Evolutionary conservation across 1,139 yeast species (phyloP).

Genomic region (Lodderomyces elongisporus): DNA sequence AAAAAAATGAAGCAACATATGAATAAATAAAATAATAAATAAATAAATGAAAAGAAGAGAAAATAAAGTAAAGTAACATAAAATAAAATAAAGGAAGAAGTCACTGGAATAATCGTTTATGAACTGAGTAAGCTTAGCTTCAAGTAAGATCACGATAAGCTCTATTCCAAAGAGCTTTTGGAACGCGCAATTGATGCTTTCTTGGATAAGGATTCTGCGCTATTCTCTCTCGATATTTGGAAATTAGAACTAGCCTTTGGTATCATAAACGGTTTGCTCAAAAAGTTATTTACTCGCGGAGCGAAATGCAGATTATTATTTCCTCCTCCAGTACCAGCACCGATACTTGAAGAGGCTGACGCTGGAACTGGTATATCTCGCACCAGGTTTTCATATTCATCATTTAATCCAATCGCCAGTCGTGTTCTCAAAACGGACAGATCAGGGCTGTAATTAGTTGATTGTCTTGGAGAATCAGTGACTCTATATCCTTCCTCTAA

Average conservation of each 20-base stretch:
- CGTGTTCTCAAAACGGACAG: constrained; percentile 35
- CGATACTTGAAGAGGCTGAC: no score
- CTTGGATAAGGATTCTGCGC: constrained; percentile 19
- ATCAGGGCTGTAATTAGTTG: constrained; percentile 7
- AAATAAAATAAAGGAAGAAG: no score
- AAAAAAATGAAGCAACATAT: no score
- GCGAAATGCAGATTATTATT: constrained; percentile 3
- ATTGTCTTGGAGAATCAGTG: constrained; percentile 1
- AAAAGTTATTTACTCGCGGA: constrained; percentile 20
- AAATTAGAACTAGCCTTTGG: constrained; percentile 21
- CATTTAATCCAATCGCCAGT: constrained; percentile 33
- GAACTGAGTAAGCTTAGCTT: no score
- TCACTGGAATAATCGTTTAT: no score
- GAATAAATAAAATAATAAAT: no score
- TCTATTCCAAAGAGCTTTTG: constrained; percentile 1
- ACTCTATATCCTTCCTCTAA: constrained; percentile 29
- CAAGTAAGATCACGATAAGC: no score
- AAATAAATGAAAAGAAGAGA: no score
- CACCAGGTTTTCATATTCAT: constrained; percentile 14
- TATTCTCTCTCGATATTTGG: constrained; percentile 27
- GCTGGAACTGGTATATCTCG: neutral
- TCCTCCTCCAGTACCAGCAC: no score
- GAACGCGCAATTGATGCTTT: neutral
- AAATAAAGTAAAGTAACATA: no score
- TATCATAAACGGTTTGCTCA: constrained; percentile 33